These are phyloP conservation scores for Coccomyxa subellipsoidea DNA, from an alignment of 163 green algal genomes.

Conservation along the genomic window DNA sequence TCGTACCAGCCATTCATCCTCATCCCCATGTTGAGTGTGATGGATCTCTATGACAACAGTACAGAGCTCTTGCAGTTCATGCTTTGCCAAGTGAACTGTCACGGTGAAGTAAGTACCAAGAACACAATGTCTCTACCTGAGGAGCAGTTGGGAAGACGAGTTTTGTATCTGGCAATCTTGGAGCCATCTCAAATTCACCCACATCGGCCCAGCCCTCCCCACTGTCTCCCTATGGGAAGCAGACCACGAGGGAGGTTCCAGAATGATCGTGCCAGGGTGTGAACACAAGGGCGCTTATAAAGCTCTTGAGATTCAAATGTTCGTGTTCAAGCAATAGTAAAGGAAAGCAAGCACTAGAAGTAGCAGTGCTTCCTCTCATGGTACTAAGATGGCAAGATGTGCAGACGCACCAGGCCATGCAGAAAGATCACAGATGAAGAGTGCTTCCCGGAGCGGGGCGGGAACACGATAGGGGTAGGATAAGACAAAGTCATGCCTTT, in stretches of 20 bases:
- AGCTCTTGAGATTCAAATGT: too few species aligned
- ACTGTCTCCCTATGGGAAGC: neutral
- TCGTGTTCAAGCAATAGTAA: too few species aligned
- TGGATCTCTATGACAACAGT: neutral
- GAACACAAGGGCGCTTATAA: too few species aligned
- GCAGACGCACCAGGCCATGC: neutral
- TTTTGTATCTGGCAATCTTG: neutral
- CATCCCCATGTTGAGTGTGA: conserved; percentile 1
- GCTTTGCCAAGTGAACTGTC: too few species aligned
- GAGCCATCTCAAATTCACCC: neutral
- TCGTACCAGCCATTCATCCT: conserved; percentile 5
- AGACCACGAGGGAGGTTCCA: neutral
- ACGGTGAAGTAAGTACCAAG: too few species aligned
- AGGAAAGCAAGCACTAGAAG: too few species aligned
- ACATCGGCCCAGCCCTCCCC: neutral
- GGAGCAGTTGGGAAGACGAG: neutral
- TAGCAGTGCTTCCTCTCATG: neutral
- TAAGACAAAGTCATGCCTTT: neutral
- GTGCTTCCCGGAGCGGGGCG: neutral
- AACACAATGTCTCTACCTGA: too few species aligned
- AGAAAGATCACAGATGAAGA: neutral
- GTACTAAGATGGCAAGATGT: neutral
- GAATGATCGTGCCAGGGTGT: too few species aligned
- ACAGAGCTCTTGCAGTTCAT: neutral
- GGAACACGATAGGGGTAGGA: neutral